Base-by-base conservation (phyloP, 1,139 yeast genomes). In the Blastobotrys arbuscula region DNA sequence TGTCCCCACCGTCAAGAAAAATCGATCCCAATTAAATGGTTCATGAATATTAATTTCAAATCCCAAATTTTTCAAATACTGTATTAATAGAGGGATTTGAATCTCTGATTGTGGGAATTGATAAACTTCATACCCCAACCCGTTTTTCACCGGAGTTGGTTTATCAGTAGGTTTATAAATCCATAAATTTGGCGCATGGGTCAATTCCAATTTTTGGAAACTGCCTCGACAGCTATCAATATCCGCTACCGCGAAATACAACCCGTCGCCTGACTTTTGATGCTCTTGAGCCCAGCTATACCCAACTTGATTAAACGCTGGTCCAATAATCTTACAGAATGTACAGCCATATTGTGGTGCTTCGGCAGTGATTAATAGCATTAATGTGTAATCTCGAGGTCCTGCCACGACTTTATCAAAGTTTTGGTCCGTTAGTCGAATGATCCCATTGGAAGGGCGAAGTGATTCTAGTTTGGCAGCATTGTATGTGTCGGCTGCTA, bases 101-200 rank as follows among this genome's bases (percentile, higher is more conserved):
- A 72, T 73, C n/a, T 81, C 83, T 52, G 71, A 75, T 60, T 72
- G 75, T 55, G 79, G 73, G 61, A 74, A 79, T 59, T 78, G 74
- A 50, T 61, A 59, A 52, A 70, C 74, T 19, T 64, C 66, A 55
- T 66, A 69, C 23, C 77, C 78, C 12, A 63, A 59, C 24, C 76
- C 78, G 10, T 62, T 59, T 7, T 40, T 28, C 42, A 64, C 55
- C 19, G 57, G 61, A 15, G 59, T 56, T 48, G 66, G 45, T 38
- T 66, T 60, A 47, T 73, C 65, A n/a, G 81, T 74, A 19, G 94
- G 88, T 3, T 75, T 69, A 64, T 81, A 84, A 53, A 82, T 68
- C 67, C 75, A 82, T 41, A 89, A 63, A 61, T 85, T 82, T 34
- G 98, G 98, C 36, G 92, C 95, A 53, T 81, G 81, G 58, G 79